These are phyloP conservation scores for Draba incana DNA, from an alignment of 345 rosid species.

Conservation along the genomic window DNA sequence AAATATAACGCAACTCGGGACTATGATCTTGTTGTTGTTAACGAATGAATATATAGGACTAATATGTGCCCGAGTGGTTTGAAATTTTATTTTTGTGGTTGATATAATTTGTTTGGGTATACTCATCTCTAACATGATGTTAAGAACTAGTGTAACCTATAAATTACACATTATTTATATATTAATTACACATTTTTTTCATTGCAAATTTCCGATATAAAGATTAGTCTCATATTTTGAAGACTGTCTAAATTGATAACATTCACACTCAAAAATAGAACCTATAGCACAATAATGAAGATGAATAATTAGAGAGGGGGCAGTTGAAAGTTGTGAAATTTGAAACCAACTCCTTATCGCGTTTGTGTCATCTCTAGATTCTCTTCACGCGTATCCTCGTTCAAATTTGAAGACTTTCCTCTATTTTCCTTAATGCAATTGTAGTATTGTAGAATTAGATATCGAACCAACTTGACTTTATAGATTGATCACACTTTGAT, in stretches of 20 bases:
- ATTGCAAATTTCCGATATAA: neutral
- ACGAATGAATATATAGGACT: too few relatives aligned
- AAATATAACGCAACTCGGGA: too few relatives aligned
- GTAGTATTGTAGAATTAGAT: too few relatives aligned
- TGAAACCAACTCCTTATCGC: slow-evolving; percentile 23
- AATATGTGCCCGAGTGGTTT: too few relatives aligned
- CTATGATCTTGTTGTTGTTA: too few relatives aligned
- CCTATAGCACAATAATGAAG: too few relatives aligned
- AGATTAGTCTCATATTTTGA: neutral
- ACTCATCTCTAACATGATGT: neutral
- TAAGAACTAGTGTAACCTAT: neutral
- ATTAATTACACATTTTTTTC: neutral
- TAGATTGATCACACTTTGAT: too few relatives aligned
- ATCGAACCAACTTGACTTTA: too few relatives aligned
- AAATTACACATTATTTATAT: neutral
- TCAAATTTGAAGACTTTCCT: neutral
- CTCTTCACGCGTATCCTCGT: slow-evolving; percentile 6
- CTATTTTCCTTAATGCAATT: neutral
- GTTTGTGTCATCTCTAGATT: slow-evolving; percentile 27
- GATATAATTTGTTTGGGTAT: neutral
- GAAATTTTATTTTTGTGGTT: too few relatives aligned
- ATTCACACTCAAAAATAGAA: too few relatives aligned
- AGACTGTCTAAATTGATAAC: neutral
- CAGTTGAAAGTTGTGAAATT: slow-evolving; percentile 20
- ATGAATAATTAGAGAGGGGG: neutral